A percentile compares a stretch with the other conserved stretches of the same genome.
phyloP scores from a whole-genome alignment of 140 eudicot genomes.

The Ambrosia hybrid region DNA sequence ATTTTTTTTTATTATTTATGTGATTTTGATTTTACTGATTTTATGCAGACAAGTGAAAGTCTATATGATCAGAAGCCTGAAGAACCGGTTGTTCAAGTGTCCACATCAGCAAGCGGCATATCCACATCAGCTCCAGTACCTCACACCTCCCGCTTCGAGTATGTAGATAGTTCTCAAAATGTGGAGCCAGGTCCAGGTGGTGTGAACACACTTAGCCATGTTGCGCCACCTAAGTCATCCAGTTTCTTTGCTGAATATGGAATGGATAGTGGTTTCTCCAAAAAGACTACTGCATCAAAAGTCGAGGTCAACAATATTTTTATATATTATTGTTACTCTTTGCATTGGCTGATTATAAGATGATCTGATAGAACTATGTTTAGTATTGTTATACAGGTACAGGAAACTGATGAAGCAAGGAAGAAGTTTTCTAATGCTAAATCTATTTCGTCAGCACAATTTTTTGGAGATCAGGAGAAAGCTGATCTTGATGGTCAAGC shows the following conservation, averaged over 20 bases:
- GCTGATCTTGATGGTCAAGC: conserved; percentile 69
- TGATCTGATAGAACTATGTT: background rate
- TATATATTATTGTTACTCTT: background rate
- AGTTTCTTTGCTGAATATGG: conserved; percentile 91
- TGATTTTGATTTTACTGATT: background rate
- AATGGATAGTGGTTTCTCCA: conserved; percentile 81
- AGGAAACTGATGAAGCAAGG: conserved; percentile 98
- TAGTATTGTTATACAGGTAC: conserved; percentile 43
- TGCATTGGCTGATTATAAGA: background rate
- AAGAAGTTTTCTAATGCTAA: conserved; percentile 97
- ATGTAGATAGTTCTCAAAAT: conserved; percentile 55
- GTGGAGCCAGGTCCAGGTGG: conserved; percentile 70
- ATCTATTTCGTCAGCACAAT: conserved; percentile 95
- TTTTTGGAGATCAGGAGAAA: conserved; percentile 73
- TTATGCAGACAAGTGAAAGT: conserved; percentile 78
- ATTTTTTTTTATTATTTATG: background rate
- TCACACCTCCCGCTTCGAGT: conserved; percentile 77
- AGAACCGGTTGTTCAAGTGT: conserved; percentile 71
- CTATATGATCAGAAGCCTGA: conserved; percentile 98
- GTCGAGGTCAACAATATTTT: conserved; percentile 53
- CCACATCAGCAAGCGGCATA: conserved; percentile 51
- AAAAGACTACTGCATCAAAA: conserved; percentile 70
- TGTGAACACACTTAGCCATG: conserved; percentile 62
- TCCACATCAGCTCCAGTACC: conserved; percentile 51
- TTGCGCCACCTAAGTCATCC: conserved; percentile 80